phyloP scores from a whole-genome alignment of 2,329 filamentous ascomycete genomes.

The Xylaria multiplex region DNA sequence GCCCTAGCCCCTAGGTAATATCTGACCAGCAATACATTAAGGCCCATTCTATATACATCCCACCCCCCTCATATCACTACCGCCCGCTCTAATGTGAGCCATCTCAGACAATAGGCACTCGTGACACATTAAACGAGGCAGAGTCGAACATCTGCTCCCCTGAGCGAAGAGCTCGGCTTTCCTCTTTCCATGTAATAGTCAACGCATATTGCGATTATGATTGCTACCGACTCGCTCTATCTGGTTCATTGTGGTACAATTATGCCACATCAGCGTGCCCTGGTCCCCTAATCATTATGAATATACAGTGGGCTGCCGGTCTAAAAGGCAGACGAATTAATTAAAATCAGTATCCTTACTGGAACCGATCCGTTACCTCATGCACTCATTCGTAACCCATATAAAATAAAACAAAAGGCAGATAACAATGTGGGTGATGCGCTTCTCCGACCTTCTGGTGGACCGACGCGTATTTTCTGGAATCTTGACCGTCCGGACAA shows the following conservation, averaged over 20 bases:
- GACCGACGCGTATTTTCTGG: neutral
- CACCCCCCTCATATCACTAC: neutral
- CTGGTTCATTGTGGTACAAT: slow-evolving; percentile 11
- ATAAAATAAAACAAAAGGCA: slow-evolving; percentile 11
- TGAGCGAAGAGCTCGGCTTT: neutral
- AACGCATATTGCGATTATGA: neutral
- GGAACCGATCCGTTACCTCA: slow-evolving; percentile 7
- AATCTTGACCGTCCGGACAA: neutral
- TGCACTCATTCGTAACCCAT: slow-evolving; percentile 14
- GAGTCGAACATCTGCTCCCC: neutral
- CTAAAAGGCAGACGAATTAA: slow-evolving; percentile 8
- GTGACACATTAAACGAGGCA: neutral
- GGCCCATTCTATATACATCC: no score
- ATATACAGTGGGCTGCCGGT: slow-evolving; percentile 22
- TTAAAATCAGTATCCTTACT: slow-evolving; percentile 9
- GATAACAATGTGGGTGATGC: slow-evolving; percentile 11
- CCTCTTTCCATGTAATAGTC: neutral
- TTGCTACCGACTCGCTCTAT: slow-evolving; percentile 12
- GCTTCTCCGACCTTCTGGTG: neutral
- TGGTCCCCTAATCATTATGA: slow-evolving; percentile 16
- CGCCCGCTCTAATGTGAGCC: neutral
- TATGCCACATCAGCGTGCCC: neutral
- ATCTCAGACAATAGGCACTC: no score
- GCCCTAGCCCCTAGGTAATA: no score
- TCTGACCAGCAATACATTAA: no score